These are phyloP conservation scores for Colletotrichum siamense DNA, from an alignment of 2,329 filamentous ascomycete species.

Conservation along the genomic window DNA sequence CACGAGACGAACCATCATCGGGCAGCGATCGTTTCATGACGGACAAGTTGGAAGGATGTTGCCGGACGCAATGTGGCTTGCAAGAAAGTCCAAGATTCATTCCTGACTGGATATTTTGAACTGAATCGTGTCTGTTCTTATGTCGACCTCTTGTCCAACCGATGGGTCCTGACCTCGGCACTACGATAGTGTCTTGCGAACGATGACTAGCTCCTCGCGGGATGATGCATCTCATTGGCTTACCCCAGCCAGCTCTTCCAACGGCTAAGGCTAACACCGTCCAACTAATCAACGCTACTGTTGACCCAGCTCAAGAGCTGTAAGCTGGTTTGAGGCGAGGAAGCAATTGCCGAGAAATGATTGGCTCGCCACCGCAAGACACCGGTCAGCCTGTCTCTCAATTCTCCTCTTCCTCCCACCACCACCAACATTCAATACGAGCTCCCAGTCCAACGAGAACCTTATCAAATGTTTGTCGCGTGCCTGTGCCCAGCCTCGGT, in stretches of 20 bases:
- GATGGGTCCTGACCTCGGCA: background rate
- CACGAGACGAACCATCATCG: background rate
- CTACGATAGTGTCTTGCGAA: background rate
- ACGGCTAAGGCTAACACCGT: background rate
- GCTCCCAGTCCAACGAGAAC: background rate
- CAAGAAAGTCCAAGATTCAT: background rate
- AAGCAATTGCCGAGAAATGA: background rate
- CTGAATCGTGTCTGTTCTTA: background rate
- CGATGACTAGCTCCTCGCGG: background rate
- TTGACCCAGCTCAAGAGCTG: background rate
- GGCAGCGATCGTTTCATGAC: background rate
- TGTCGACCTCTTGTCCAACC: background rate
- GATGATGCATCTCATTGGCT: background rate
- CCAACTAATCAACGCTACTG: background rate
- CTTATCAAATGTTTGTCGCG: background rate
- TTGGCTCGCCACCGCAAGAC: background rate
- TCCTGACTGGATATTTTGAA: background rate
- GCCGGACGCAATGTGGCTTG: background rate
- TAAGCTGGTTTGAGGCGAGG: background rate
- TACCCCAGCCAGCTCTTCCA: background rate
- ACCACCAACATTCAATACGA: background rate
- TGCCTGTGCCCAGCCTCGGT: background rate
- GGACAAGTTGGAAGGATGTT: background rate
- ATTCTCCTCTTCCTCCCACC: background rate
- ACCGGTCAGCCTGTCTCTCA: background rate